A percentile compares a stretch with the other conserved stretches of the same genome.
Evolutionary conservation across 2,329 filamentous ascomycete genomes (phyloP).

Genomic region (Diaporthe sp.): DNA sequence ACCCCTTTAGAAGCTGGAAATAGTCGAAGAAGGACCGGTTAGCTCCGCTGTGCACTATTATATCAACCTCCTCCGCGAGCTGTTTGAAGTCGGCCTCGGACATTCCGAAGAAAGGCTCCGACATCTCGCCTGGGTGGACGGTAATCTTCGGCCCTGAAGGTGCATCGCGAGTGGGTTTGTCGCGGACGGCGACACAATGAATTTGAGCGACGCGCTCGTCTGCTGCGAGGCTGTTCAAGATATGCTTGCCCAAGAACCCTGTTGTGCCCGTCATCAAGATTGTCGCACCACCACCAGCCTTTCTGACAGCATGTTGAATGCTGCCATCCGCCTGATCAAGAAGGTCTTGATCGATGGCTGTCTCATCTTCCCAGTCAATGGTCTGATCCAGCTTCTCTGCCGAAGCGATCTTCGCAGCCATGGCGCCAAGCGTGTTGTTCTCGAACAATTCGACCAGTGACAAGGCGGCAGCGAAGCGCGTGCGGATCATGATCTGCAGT

Average conservation of each 20-base stretch:
- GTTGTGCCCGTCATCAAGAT: slow-evolving; percentile 51
- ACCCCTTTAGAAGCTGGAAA: slow-evolving; percentile 46
- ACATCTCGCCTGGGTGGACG: slow-evolving; percentile 41
- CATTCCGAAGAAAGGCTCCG: slow-evolving; percentile 38
- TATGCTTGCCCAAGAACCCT: slow-evolving; percentile 51
- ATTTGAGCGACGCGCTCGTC: slow-evolving; percentile 46
- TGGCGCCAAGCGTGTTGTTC: slow-evolving; percentile 48
- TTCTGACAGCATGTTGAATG: background rate
- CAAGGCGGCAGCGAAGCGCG: slow-evolving; percentile 44
- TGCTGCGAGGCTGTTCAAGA: slow-evolving; percentile 50
- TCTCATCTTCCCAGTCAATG: slow-evolving; percentile 8
- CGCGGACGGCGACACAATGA: slow-evolving; percentile 55
- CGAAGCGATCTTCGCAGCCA: slow-evolving; percentile 46
- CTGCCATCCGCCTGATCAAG: slow-evolving; percentile 37
- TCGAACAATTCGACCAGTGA: slow-evolving; percentile 49
- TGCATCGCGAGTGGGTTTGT: slow-evolving; percentile 9
- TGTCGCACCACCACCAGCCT: background rate
- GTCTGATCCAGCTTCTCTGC: slow-evolving; percentile 12
- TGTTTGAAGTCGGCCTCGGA: slow-evolving; percentile 11
- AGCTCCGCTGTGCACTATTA: slow-evolving; percentile 66
- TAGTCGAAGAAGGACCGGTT: slow-evolving; percentile 49
- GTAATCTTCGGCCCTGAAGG: slow-evolving; percentile 31
- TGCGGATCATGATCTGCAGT: slow-evolving; percentile 48
- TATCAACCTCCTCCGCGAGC: slow-evolving; percentile 38
- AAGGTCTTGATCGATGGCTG: slow-evolving; percentile 18